These are phyloP conservation scores for Aspergillus mulundensis DNA, from an alignment of 495 filamentous ascomycete species.

Conservation along the genomic window DNA sequence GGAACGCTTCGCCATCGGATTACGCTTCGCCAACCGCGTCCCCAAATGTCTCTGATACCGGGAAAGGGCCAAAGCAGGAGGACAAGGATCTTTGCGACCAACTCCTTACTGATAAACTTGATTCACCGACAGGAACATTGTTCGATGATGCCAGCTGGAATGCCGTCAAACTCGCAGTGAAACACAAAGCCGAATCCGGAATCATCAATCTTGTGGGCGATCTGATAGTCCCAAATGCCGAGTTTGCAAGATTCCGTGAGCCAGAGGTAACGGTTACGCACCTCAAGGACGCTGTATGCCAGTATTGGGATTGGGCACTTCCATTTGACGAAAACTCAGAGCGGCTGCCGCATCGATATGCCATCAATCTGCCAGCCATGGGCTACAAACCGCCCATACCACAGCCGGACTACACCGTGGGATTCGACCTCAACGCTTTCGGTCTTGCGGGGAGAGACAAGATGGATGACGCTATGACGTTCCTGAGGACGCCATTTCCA, in stretches of 20 bases:
- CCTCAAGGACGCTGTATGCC: neutral
- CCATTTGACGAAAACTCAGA: neutral
- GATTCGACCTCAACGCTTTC: neutral
- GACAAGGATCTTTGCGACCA: neutral
- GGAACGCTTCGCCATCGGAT: too few relatives aligned
- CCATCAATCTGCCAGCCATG: neutral
- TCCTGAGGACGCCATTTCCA: neutral
- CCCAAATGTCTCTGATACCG: neutral
- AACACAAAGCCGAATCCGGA: neutral
- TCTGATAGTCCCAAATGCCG: neutral
- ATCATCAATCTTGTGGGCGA: neutral
- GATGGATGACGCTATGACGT: neutral
- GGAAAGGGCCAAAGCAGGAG: neutral
- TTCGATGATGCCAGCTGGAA: neutral
- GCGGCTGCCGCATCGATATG: neutral
- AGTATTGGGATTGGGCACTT: neutral
- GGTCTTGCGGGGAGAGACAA: neutral
- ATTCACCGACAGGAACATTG: neutral
- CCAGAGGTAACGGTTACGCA: neutral
- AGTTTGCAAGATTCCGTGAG: neutral
- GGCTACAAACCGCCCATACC: neutral
- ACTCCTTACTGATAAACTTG: neutral
- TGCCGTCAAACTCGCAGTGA: neutral
- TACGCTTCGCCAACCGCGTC: too few relatives aligned
- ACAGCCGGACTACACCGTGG: neutral